phyloP scores from a whole-genome alignment of 805 yeast genomes.

The Cyberlindnera subsufficiens region DNA sequence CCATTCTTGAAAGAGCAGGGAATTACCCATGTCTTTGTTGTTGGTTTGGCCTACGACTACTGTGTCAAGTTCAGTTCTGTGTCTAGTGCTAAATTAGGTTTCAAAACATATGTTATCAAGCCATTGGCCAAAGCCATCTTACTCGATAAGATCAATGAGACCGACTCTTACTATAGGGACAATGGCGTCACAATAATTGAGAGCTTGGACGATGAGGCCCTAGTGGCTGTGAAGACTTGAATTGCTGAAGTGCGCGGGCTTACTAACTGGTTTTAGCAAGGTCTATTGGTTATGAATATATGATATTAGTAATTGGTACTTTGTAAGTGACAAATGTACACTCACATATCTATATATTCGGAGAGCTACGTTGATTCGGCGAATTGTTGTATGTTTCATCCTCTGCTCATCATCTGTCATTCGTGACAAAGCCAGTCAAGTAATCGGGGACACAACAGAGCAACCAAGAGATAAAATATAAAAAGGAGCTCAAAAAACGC shows the following conservation, averaged over 20 bases:
- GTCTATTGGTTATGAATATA: neutral
- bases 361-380: no score
- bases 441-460: no score
- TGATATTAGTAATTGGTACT: neutral
- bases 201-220: slow-evolving; percentile 5
- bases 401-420: neutral
- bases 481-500: no score
- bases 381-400: no score
- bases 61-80: slow-evolving; percentile 78
- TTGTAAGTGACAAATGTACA: no score
- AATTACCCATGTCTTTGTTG: slow-evolving; percentile 60
- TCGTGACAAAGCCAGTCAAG: neutral
- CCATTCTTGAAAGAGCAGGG: slow-evolving; percentile 36
- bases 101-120: slow-evolving; percentile 52
- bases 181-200: slow-evolving; percentile 29
- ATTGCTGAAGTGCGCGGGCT: no score
- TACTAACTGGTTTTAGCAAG: no score
- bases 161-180: slow-evolving; percentile 28
- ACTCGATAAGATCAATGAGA: slow-evolving; percentile 32
- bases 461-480: no score
- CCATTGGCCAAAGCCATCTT: slow-evolving; percentile 53
- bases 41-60: slow-evolving; percentile 82
- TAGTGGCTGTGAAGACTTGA: neutral
- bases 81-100: slow-evolving; percentile 61
- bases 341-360: no score